phyloP scores from a whole-genome alignment of 2,329 filamentous ascomycete genomes.

The Fusarium xylarioides region DNA sequence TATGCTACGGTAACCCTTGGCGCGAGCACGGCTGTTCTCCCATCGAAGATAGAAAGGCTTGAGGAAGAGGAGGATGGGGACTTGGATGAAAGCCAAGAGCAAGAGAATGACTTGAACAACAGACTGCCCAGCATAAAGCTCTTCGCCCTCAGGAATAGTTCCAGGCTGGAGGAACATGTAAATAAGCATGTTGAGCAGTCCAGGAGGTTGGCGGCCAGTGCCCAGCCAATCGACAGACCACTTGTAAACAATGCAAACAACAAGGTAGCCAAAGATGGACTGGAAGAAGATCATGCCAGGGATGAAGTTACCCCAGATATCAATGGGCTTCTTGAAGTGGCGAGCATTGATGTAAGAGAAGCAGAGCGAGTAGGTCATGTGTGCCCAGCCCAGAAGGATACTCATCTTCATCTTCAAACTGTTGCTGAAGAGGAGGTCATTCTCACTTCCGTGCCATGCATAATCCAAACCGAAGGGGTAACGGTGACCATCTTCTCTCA shows the following conservation, averaged over 20 bases:
- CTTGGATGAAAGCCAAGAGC: slow-evolving; percentile 83
- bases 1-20: slow-evolving; percentile 90
- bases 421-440: slow-evolving; percentile 95
- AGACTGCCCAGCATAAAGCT: slow-evolving; percentile 81
- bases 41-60: slow-evolving; percentile 96
- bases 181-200: slow-evolving; percentile 97
- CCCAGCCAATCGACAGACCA: slow-evolving; percentile 88
- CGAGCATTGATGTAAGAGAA: slow-evolving; percentile 92
- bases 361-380: slow-evolving; percentile 98
- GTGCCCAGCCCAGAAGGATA: slow-evolving; percentile 95
- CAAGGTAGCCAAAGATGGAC: slow-evolving; percentile 96
- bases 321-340: slow-evolving; percentile 93
- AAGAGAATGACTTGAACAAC: slow-evolving; percentile 80
- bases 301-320: slow-evolving; percentile 97
- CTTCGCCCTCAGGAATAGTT: slow-evolving; percentile 66
- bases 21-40: slow-evolving; percentile 90
- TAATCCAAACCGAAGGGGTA: slow-evolving; percentile 97
- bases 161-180: slow-evolving; percentile 98
- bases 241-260: slow-evolving; percentile 95
- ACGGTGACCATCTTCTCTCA: slow-evolving; percentile 76
- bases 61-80: slow-evolving; percentile 89
- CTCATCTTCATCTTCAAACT: slow-evolving; percentile 99
- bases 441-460: slow-evolving; percentile 96
- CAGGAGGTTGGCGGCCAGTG: slow-evolving; percentile 75
- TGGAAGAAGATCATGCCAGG: slow-evolving; percentile 99